A percentile compares a stretch with the other conserved stretches of the same genome.
These are phyloP conservation scores for Penicillium taxi DNA, from an alignment of 495 filamentous ascomycete genomes.

Conservation along the genomic window DNA sequence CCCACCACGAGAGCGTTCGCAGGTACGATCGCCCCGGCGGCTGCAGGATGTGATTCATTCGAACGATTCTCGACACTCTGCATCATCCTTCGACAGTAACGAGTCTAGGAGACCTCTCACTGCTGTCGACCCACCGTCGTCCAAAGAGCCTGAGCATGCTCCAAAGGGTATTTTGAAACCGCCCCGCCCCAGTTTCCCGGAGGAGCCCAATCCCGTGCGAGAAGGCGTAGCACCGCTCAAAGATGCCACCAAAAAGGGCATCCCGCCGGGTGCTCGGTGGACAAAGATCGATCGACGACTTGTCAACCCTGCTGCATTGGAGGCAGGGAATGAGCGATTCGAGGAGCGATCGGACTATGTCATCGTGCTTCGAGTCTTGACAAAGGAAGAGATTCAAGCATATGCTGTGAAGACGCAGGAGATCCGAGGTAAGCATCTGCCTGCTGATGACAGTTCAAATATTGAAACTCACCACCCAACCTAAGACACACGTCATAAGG, in stretches of 20 bases:
- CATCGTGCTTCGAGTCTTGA: slow-evolving; percentile 73
- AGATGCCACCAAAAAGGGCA: slow-evolving; percentile 63
- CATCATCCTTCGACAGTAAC: slow-evolving; percentile 8
- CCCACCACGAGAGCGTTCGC: slow-evolving; percentile 14
- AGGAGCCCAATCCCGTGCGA: slow-evolving; percentile 66
- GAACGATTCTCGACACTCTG: slow-evolving; percentile 8
- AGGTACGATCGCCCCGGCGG: slow-evolving; percentile 20
- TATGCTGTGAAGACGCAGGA: slow-evolving; percentile 68
- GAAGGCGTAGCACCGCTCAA: slow-evolving; percentile 87
- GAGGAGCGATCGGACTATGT: slow-evolving; percentile 77
- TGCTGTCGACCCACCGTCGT: slow-evolving; percentile 22
- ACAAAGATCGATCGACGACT: slow-evolving; percentile 79
- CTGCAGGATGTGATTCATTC: slow-evolving; percentile 13
- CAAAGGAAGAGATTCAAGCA: slow-evolving; percentile 72
- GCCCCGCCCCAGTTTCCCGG: slow-evolving; percentile 68
- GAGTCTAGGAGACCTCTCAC: slow-evolving; percentile 23
- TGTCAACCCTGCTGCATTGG: slow-evolving; percentile 75
- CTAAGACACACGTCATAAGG: slow-evolving; percentile 30
- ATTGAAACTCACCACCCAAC: slow-evolving; percentile 6
- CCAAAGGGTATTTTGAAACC: slow-evolving; percentile 68
- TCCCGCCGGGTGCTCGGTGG: slow-evolving; percentile 74
- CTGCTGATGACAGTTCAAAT: background rate
- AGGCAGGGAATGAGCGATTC: slow-evolving; percentile 68
- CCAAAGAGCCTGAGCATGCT: slow-evolving; percentile 30
- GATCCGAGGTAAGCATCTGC: slow-evolving; percentile 57